Evolutionary conservation across 2,329 filamentous ascomycete genomes (phyloP), one percentile per base, ranked within the genome.

Genomic region (Phialocephala sp.): DNA sequence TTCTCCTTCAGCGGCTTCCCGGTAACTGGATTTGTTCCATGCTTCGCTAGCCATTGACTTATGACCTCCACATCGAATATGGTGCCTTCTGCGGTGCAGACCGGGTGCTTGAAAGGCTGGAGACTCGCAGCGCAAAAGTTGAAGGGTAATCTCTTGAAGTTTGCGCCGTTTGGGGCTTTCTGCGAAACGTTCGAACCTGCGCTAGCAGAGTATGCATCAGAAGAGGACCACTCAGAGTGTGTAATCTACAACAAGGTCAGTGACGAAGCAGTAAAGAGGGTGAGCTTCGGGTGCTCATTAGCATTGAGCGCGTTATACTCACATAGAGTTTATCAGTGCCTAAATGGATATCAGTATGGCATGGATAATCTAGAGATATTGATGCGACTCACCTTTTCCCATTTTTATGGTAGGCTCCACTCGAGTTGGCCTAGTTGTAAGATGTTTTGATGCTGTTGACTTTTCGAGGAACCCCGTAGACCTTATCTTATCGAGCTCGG

Each of bases 51-150:
- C 95, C 95, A 99, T 59, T 93, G 89, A 47, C 93, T 83, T 66
- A 99, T 98, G 75, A 97, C 92, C 72, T 95, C 94, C 72, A 97
- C 87, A 75, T 99, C 96, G 79, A 98, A 99, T 66, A 97, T 94
- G 14, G 90, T 95, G 61, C 95, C 95, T 50, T 91, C 84, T 3
- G 86, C 76, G 0, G 94, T 98, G 82, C 95, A 99, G 41, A 99
- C 95, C 5, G 95, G 94, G 75, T 97, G 92, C 75, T 90, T 88
- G 82, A 97, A 99, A 8, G 96, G 96, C 76, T 98, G 95, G 39
- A 99, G 89, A 67, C 92, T 97, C 45, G 97, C 89, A 68, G 95
- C 93, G 86, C 95, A 99, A 81, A 95, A 98, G 84, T 97, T 98
- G 86, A 96, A 99, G 36, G 96, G 95, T 1, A 99, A 86, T 55